Base-by-base conservation (phyloP, 2,329 filamentous ascomycete genomes). In the Aphanocladium album region DNA sequence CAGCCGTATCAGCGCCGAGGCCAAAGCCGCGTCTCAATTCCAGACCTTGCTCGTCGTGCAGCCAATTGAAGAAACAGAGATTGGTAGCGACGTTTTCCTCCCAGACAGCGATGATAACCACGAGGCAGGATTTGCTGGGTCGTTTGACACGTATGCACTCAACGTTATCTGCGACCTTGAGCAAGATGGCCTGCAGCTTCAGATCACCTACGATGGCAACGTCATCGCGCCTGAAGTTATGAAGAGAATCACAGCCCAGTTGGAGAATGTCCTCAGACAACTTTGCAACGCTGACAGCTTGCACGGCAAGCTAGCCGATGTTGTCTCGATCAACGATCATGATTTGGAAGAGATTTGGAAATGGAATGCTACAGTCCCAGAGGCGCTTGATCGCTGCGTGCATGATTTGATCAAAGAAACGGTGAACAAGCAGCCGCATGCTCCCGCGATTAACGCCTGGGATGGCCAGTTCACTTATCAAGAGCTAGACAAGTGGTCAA, bases 401-500 rank as follows among this genome's bases (percentile, higher is more conserved):
- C 57, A 60, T 39, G 30, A 46, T 1, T 30, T 60, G 16, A 49
- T 60, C 50, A 37, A 35, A 19, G 41, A 54, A 9, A 47, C 35
- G 12, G 37, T 39, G 12, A 12, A 49, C 2, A 60, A 23, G 30
- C 60, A 58, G 8, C 64, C 65, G 9, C 37, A 63, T 16, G 54
- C 57, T 14, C 53, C 30, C 5, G 68, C 69, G 12, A 60, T 70
- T 11, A 47, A 60, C 19, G 61, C 64, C 0, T 70, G 68, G 68
- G 68, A 71, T 57, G 64, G 64, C 5, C 12, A 41, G 2, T 58
- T 67, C 30, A 67, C 66, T 1, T 70, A 68, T 60, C 47, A 52
- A 1, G 61, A 72, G 4, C 61, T 74, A 6, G 60, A 68, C 1
- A 49, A 55, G 0, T 39, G 50, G 11, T 69, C 25, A 56, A 63